phyloP scores from a whole-genome alignment of 495 filamentous ascomycete genomes.

The Neurospora sp. region DNA sequence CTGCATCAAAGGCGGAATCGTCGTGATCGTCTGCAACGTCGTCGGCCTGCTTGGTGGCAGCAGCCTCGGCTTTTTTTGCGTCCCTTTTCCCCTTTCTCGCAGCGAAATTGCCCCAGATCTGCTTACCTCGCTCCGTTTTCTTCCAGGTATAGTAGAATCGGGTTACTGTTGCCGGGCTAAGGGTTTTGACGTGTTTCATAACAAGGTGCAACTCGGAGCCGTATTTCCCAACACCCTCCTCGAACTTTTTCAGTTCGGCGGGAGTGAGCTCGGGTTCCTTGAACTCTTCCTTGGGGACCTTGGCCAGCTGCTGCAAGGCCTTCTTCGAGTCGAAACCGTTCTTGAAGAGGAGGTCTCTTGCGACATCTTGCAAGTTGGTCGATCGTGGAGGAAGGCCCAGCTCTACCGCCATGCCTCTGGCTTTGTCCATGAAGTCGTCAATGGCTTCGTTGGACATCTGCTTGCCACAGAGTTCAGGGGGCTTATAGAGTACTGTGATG shows the following conservation, averaged over 20 bases:
- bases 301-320: constrained; percentile 62
- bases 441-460: constrained; percentile 36
- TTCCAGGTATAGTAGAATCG: constrained; percentile 98
- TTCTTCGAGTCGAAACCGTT: constrained; percentile 59
- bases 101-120: constrained; percentile 83
- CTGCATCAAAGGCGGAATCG: constrained; percentile 91
- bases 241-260: constrained; percentile 78
- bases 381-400: constrained; percentile 58
- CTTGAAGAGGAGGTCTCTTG: constrained; percentile 59
- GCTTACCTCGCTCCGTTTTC: constrained; percentile 73
- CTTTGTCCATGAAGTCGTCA: constrained; percentile 63
- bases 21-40: constrained; percentile 90
- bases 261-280: constrained; percentile 74
- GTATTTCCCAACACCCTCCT: constrained; percentile 81
- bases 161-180: constrained; percentile 66
- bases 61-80: constrained; percentile 51
- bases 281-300: constrained; percentile 60
- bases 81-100: constrained; percentile 84
- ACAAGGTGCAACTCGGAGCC: constrained; percentile 83
- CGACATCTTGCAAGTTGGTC: constrained; percentile 85
- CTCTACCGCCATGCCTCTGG: constrained; percentile 47
- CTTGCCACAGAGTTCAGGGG: constrained; percentile 43
- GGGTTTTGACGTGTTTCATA: constrained; percentile 74
- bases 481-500: constrained; percentile 47
- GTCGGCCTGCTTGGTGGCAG: constrained; percentile 66